These are phyloP conservation scores for Diversispora eburnea DNA, from an alignment of 192 early-diverging fungal species.

Conservation along the genomic window DNA sequence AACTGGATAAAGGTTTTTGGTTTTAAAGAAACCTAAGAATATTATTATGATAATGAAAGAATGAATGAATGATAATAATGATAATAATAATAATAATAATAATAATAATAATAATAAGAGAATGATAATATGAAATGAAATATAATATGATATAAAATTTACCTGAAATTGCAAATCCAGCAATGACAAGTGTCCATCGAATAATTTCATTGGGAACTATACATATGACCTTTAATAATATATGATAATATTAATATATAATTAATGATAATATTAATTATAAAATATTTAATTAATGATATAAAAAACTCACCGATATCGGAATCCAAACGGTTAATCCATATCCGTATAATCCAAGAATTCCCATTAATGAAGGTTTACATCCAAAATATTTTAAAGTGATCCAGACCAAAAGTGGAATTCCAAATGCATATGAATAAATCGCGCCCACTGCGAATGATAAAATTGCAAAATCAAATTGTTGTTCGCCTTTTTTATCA, in stretches of 20 bases:
- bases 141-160: conserved; percentile 31
- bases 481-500: conserved; percentile 42
- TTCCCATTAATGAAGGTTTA: conserved; percentile 80
- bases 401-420: conserved; percentile 74
- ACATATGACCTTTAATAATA: conserved; percentile 60
- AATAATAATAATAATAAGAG: not conserved
- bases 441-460: conserved; percentile 77
- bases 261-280: conserved; percentile 39
- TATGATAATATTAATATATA: conserved; percentile 62
- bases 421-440: conserved; percentile 74
- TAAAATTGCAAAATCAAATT: conserved; percentile 78
- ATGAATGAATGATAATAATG: not conserved
- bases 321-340: conserved; percentile 91
- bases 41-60: not conserved
- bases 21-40: conserved; percentile 43
- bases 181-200: conserved; percentile 76
- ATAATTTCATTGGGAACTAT: conserved; percentile 78
- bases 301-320: conserved; percentile 58
- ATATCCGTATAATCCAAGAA: conserved; percentile 88
- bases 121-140: not conserved
- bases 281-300: not conserved
- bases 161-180: conserved; percentile 73
- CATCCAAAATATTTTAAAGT: conserved; percentile 82
- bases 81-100: conserved; percentile 30
- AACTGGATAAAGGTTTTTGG: conserved; percentile 58